Conservation (phyloP, 2,329 filamentous ascomycete species). For the Trichoderma atrobrunneum region DNA sequence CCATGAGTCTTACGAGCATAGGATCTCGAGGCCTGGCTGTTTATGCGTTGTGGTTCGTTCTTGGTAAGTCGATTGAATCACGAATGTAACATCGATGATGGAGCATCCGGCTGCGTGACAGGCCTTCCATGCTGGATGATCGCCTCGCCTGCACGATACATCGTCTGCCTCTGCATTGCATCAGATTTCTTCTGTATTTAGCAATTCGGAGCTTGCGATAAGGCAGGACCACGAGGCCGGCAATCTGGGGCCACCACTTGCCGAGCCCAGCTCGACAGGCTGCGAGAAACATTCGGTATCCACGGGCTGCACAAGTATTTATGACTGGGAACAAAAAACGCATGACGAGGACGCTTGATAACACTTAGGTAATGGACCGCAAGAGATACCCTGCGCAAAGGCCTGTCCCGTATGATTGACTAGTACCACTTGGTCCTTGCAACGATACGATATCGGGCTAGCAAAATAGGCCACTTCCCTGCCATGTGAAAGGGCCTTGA, state of each 20-base stretch:
- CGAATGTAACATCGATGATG: constrained; percentile 4
- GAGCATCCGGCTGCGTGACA: background rate
- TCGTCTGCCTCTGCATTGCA: constrained; percentile 2
- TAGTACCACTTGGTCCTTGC: background rate
- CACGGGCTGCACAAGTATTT: background rate
- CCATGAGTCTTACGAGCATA: background rate
- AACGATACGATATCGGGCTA: background rate
- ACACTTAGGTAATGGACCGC: constrained; percentile 5
- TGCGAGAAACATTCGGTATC: background rate
- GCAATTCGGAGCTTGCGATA: background rate
- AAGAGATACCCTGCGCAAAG: background rate
- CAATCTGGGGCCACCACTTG: background rate
- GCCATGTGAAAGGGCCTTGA: background rate
- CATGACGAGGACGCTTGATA: background rate
- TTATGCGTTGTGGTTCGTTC: background rate
- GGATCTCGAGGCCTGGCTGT: background rate
- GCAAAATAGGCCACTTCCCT: background rate
- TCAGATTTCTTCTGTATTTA: background rate
- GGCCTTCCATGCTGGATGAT: background rate
- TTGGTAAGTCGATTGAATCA: background rate
- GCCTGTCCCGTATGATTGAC: background rate
- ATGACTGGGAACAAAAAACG: background rate
- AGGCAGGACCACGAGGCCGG: background rate
- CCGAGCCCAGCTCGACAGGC: background rate
- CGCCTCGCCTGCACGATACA: constrained; percentile 8